Evolutionary conservation across 192 early-diverging fungal species (phyloP), one percentile per base, ranked within the genome.

Genomic region (Gaertneriomyces semiglobifer): DNA sequence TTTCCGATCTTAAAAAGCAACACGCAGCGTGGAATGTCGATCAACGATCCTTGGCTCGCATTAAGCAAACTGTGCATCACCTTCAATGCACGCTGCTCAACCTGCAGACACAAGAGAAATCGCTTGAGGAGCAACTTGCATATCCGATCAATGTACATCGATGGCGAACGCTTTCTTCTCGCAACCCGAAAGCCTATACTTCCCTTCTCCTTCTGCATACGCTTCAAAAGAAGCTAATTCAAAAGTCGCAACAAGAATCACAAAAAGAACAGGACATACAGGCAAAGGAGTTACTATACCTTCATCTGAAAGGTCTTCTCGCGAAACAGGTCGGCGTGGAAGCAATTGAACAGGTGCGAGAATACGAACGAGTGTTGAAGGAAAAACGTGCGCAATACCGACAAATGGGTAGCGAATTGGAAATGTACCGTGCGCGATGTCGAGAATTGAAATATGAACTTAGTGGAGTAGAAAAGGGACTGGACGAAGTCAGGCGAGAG

Each of bases 111-210:
- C 70, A 77, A 18, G 75, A 77, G n/a, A 87, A 83, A 66, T 84
- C 81, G n/a, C 72, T 87, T 14, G 78, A 86, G 54, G 79, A 87
- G 33, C 77, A 87, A 74, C 72, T 86, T 8, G 56, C 75, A 62
- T 79, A 87, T 45, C 84, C 82, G 38, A 76, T 87, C 56, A 87
- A 87, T 67, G 82, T 87, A 7, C 85, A 87, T 60, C 70, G 85
- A 12, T 87, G 85, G 85, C 58, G 85, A 41, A 82, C 84, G 58
- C 67, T 87, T n/a, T 84, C 86, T 53, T 82, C 82, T 7, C 69
- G 66, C n/a, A 79, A 83, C 48, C 85, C 85, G 25, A 75, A 86
- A 60, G 79, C 76, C 3, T 84, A 73, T 45, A 79, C 80, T 52
- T 76, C 84, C 74, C 70, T 87, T 44, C 81, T 82, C 66, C 63